Evolutionary conservation across 192 early-diverging fungal genomes (phyloP), one percentile per base, ranked within the genome.

Genomic region (Podila epicladia): DNA sequence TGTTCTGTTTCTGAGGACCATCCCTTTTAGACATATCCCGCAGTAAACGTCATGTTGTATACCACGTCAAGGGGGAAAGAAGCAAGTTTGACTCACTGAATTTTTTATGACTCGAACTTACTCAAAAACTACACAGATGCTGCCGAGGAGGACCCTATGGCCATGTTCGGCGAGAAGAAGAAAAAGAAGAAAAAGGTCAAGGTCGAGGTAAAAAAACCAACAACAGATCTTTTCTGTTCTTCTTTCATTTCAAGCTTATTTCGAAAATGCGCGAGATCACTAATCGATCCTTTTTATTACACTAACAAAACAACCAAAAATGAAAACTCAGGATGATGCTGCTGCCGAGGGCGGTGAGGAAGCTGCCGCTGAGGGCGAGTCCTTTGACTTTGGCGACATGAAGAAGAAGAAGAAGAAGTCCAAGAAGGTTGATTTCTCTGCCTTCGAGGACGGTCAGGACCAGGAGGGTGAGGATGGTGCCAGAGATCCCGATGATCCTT

Each of bases 101-200:
- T 45, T 45, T 24, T 19, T 55, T 9, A 55, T 55, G 53, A 55
- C 53, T 55, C 53, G 24, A 24, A 55, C 26, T n/a, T 22, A 9
- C 53, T 55, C 53, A 24, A 41, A 22, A 12, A 33, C 32, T 0
- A 38, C 5, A 15, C 41, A 76, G 71, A 71, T 45, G 66, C 72
- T 29, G 83, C 75, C 33, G 90, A 88, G 55, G 87, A 84, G 32
- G 90, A 91, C 67, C 85, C 87, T 65, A 83, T 86, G 57, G 86
- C 88, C 58, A 89, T 92, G 85, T 94, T 95, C 84, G 93, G 86
- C 60, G 92, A 93, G 71, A 87, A 93, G 85, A 96, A 96, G 76
- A 95, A 95, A 89, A 95, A 95, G 79, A 95, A 95, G 86, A 94
- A 95, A 83, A 93, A 94, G 88, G 82, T 85, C 76, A 92, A 92